Evolutionary conservation across 106 monocot species (phyloP).

Genomic region (Dendrobium catenatum): DNA sequence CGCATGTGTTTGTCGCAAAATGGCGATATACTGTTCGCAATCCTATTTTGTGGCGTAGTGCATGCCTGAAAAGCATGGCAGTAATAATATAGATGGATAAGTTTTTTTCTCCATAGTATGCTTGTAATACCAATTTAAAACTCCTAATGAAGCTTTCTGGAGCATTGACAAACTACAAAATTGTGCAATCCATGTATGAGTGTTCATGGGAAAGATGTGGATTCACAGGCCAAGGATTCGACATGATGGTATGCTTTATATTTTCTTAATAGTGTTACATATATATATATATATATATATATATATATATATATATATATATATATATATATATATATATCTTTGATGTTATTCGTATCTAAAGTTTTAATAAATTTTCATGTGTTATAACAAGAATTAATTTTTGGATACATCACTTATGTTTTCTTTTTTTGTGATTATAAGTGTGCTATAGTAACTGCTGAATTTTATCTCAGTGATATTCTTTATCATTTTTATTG

Average conservation of each 20-base stretch:
- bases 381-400: neutral
- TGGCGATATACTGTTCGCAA: constrained; percentile 86
- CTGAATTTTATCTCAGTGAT: neutral
- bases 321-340: neutral
- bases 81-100: constrained; percentile 22
- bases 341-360: no score
- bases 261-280: neutral
- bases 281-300: no score
- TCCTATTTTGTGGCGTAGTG: constrained; percentile 80
- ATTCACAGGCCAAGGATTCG: constrained; percentile 75
- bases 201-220: constrained; percentile 99
- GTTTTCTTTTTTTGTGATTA: neutral
- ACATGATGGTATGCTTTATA: constrained; percentile 57
- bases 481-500: neutral
- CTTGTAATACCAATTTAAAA: neutral
- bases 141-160: constrained; percentile 56
- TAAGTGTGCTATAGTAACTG: neutral
- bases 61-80: constrained; percentile 95
- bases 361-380: neutral
- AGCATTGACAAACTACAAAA: constrained; percentile 47
- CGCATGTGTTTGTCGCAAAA: constrained; percentile 96
- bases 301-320: no score
- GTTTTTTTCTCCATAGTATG: constrained; percentile 4
- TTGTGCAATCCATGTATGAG: constrained; percentile 57
- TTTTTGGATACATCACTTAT: neutral